Conservation (phyloP, 306 rosid species). For the Quercus glauca region DNA sequence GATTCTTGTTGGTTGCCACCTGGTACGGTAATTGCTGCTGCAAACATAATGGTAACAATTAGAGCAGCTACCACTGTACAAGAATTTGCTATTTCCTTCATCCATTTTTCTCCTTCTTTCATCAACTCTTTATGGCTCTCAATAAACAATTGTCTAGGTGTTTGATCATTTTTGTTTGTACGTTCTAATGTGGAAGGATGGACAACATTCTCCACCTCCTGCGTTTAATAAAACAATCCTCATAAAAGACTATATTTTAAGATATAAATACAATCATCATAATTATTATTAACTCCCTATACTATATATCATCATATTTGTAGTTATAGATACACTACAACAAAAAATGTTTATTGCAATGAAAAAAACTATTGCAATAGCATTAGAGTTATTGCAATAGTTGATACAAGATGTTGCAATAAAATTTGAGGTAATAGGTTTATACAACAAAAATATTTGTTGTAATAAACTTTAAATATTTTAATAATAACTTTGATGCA, state of each 20-base stretch:
- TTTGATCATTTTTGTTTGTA: background rate
- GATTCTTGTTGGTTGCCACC: background rate
- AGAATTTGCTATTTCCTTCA: background rate
- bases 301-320: no score
- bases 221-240: background rate
- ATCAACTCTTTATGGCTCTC: background rate
- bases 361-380: no score
- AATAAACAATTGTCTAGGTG: background rate
- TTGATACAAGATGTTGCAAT: no score
- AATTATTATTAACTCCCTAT: no score
- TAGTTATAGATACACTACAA: no score
- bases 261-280: background rate
- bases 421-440: no score
- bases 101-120: background rate
- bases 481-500: no score
- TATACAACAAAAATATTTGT: no score
- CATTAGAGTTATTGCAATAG: no score
- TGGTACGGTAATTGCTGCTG: background rate
- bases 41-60: background rate
- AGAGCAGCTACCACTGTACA: background rate
- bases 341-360: no score
- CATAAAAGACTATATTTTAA: background rate
- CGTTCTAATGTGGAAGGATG: background rate
- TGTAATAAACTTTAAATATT: no score
- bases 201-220: background rate